Conservation (phyloP, 2,329 filamentous ascomycete species). For the Hypoxylon sp. region DNA sequence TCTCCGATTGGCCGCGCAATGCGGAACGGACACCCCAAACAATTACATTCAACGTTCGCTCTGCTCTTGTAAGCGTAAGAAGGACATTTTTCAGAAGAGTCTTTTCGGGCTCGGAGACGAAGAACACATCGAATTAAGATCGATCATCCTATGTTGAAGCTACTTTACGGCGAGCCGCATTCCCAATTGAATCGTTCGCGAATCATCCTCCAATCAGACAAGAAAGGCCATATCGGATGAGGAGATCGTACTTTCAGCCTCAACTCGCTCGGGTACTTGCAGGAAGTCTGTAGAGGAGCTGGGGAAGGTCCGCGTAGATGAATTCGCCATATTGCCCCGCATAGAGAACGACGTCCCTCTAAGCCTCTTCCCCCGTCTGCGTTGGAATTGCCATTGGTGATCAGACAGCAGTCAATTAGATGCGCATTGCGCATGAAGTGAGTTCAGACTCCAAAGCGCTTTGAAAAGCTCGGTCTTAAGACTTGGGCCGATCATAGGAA, state of each 20-base stretch:
- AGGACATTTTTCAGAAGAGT: not conserved
- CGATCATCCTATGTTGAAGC: conserved; percentile 4
- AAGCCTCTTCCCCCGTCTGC: not conserved
- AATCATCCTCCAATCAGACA: conserved; percentile 38
- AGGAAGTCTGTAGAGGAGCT: conserved; percentile 16
- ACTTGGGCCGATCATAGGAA: conserved; percentile 40
- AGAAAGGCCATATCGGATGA: conserved; percentile 24
- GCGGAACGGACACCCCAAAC: conserved; percentile 29
- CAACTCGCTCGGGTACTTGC: conserved; percentile 39
- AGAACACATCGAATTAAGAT: conserved; percentile 4
- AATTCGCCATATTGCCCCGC: conserved; percentile 6
- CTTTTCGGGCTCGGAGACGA: not conserved
- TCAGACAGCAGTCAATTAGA: conserved; percentile 10
- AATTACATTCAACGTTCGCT: conserved; percentile 26
- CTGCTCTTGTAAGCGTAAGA: conserved; percentile 4
- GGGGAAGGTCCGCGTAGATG: not conserved
- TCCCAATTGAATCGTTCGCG: conserved; percentile 1
- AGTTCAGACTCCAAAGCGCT: conserved; percentile 10
- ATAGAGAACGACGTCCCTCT: conserved; percentile 8
- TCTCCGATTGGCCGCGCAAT: conserved; percentile 36
- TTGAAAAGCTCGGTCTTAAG: conserved; percentile 22
- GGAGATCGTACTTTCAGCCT: conserved; percentile 44
- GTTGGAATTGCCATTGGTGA: conserved; percentile 6
- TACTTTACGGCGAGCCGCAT: conserved; percentile 9
- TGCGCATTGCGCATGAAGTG: conserved; percentile 26